phyloP scores from a whole-genome alignment of 495 filamentous ascomycete genomes.

The Lasiosphaeria ovina region DNA sequence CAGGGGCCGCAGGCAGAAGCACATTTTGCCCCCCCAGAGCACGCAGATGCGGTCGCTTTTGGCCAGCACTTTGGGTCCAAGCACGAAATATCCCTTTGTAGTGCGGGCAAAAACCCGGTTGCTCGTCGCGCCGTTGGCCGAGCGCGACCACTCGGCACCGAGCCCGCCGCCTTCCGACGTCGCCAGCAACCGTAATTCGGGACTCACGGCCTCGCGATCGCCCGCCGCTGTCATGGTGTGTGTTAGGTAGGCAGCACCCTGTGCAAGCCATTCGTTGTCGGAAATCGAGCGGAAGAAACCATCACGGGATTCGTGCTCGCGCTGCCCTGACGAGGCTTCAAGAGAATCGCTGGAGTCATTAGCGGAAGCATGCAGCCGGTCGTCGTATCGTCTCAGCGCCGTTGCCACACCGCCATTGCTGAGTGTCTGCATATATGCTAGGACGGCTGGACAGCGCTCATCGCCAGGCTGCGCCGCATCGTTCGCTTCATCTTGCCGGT shows the following conservation, averaged over 20 bases:
- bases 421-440: slow-evolving; percentile 28
- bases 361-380: not conserved
- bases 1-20: slow-evolving; percentile 18
- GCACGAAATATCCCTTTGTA: not conserved
- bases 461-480: slow-evolving; percentile 8
- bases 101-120: not conserved
- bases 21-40: slow-evolving; percentile 27
- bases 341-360: not conserved
- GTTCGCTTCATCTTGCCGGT: not conserved
- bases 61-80: not conserved
- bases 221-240: not conserved
- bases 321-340: not conserved
- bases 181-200: not conserved
- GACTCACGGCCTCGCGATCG: not conserved
- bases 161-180: no score
- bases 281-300: not conserved
- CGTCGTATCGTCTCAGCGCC: not conserved
- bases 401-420: slow-evolving; percentile 16
- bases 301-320: not conserved
- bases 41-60: slow-evolving; percentile 31
- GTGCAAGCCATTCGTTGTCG: not conserved
- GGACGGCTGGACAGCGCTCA: slow-evolving; percentile 2
- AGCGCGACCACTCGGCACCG: not conserved
- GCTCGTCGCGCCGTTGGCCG: not conserved
- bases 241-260: not conserved